A percentile compares a stretch with the other conserved stretches of the same genome.
phyloP scores from a whole-genome alignment of 1,284 basidiomycete genomes.

The Afroboletus lepidellus region DNA sequence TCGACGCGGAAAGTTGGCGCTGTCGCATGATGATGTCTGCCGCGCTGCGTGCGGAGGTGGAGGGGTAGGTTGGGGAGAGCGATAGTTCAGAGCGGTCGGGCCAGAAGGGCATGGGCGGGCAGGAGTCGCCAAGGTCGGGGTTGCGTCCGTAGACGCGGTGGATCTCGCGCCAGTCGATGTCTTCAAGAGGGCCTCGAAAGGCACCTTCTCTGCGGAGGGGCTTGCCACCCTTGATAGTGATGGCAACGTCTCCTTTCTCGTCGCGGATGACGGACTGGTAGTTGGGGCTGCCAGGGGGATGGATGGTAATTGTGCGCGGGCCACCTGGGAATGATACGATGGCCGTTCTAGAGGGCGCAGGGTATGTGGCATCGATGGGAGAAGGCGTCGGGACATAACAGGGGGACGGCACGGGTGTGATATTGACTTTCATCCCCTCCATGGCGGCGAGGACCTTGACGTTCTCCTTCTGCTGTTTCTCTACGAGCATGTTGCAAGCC shows the following conservation, averaged over 20 bases:
- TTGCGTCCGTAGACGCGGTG: conserved; percentile 17
- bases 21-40: conserved; percentile 13
- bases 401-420: not conserved
- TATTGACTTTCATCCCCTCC: not conserved
- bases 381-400: not conserved
- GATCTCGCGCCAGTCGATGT: conserved; percentile 11
- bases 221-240: conserved; percentile 11
- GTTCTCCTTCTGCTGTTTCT: conserved; percentile 13
- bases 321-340: conserved; percentile 24
- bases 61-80: too few relatives aligned
- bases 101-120: conserved; percentile 9
- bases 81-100: conserved; percentile 5
- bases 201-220: conserved; percentile 25
- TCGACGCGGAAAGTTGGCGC: conserved; percentile 1
- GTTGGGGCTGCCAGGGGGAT: conserved; percentile 20
- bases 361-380: not conserved
- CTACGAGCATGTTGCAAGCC: not conserved
- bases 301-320: conserved; percentile 29
- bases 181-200: conserved; percentile 16
- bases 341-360: conserved; percentile 7
- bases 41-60: not conserved
- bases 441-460: conserved; percentile 1
- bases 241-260: conserved; percentile 18
- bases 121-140: not conserved
- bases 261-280: conserved; percentile 19